Evolutionary conservation across 768 basidiomycete species (phyloP), one percentile per base, ranked within the genome.

Genomic region (Xanthoconium purpureum): DNA sequence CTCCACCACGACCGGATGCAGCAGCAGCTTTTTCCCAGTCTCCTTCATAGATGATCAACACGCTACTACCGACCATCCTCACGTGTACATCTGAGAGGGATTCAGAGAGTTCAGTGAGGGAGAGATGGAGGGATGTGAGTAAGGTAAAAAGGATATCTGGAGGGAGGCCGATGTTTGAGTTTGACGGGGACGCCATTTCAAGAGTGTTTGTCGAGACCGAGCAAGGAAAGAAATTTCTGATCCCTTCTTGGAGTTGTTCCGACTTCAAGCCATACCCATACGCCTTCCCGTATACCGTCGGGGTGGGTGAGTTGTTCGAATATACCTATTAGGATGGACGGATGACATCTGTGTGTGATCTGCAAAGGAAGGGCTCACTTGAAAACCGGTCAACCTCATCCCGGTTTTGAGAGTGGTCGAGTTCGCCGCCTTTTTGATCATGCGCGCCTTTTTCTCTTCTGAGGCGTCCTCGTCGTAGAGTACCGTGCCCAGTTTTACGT

Each of bases 401-500:
- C 96, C 97, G 1, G 86, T 88, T 69, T 85, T 81, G 3, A 78
- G 67, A 11, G 84, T 88, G 2, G 96, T 98, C 0, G 91, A 87
- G 11, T 79, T 72, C 30, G 73, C 76, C 1, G 93, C 93, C 2
- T 79, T 77, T 63, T 82, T 78, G 54, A 80, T 75, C 94, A 95
- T 94, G 28, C 90, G 83, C 39, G 74, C 79, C 56, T 81, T 78
- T 74, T 99, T 99, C 55, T 89, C 91, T 3, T 81, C 77, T 0
- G 80, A 70, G 6, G 88, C 80, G 12, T 68, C 66, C 20, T 86
- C 81, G 49, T 91, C 93, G 59, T 90, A 91, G n/a, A 98, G 79
- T 1, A 88, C 77, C 0, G 89, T 95, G 1, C 97, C 97, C 15
- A 98, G 87, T 71, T 98, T 99, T 68, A 94, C 79, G 69, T 99